Percentiles rank a stretch among this genome's conserved stretches.
Conservation (phyloP, 1,284 basidiomycete genomes). For the Neolentinus lepideus region DNA sequence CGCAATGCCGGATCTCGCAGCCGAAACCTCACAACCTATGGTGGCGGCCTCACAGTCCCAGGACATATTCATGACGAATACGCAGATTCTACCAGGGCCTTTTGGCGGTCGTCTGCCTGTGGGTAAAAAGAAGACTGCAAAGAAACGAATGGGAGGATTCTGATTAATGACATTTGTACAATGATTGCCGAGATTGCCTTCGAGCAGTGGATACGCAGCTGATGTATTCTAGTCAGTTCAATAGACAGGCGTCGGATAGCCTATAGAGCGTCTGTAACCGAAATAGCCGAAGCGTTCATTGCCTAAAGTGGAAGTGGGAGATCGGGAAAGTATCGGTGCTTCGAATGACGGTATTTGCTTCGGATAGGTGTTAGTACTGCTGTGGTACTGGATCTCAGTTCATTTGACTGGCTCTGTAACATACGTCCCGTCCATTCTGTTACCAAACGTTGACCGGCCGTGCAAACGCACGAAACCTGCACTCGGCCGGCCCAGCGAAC, state of each 20-base stretch:
- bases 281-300: neutral
- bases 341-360: neutral
- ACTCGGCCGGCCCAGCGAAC: slow-evolving; percentile 42
- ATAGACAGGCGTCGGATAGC: neutral
- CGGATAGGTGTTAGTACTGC: neutral
- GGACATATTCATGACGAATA: slow-evolving; percentile 41
- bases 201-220: too few species aligned
- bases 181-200: neutral
- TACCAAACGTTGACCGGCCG: slow-evolving; percentile 20
- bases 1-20: neutral
- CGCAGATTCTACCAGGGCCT: slow-evolving; percentile 65
- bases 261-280: neutral
- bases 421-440: neutral
- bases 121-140: slow-evolving; percentile 50
- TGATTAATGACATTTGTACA: slow-evolving; percentile 25
- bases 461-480: slow-evolving; percentile 59
- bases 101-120: slow-evolving; percentile 52
- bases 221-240: neutral
- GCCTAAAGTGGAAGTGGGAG: neutral
- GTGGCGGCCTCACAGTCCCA: slow-evolving; percentile 27
- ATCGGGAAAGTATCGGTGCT: neutral
- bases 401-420: neutral
- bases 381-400: too few species aligned
- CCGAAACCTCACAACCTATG: neutral
- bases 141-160: slow-evolving; percentile 73